These are phyloP conservation scores for Vitis cinerea DNA, from an alignment of 164 flowering plant genomes.

Conservation along the genomic window DNA sequence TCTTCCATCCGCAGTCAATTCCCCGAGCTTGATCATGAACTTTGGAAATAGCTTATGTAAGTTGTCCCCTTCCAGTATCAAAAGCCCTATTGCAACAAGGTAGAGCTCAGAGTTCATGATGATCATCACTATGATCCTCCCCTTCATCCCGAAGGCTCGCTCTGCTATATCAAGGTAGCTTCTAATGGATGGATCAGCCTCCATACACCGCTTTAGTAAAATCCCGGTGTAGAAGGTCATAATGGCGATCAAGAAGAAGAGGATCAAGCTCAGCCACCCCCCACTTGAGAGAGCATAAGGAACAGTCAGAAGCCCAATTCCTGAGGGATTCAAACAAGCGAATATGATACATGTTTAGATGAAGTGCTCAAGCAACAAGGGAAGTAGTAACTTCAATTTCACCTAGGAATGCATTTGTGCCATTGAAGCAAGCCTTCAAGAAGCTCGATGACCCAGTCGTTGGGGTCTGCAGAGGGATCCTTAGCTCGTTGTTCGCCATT, in stretches of 20 bases:
- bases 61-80: constrained; percentile 13
- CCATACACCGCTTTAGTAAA: constrained; percentile 35
- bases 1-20: constrained; percentile 17
- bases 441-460: constrained; percentile 10
- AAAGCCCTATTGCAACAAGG: constrained; percentile 32
- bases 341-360: too few species aligned
- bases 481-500: constrained; percentile 1
- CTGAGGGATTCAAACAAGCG: constrained; percentile 4
- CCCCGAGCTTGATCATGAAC: constrained; percentile 6
- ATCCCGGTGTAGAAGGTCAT: constrained; percentile 32
- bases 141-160: constrained; percentile 34
- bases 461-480: constrained; percentile 10
- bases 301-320: constrained; percentile 32
- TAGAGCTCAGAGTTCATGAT: constrained; percentile 32
- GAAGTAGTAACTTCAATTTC: background rate
- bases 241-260: constrained; percentile 26
- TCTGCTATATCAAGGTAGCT: constrained; percentile 37
- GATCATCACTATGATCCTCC: constrained; percentile 23
- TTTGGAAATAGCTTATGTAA: constrained; percentile 28
- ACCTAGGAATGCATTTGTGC: constrained; percentile 24
- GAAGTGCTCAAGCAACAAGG: too few species aligned
- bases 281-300: constrained; percentile 45
- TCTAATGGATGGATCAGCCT: constrained; percentile 24
- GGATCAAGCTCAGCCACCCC: constrained; percentile 41
- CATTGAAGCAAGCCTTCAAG: constrained; percentile 23